phyloP scores from a whole-genome alignment of 176 grass and related monocot species.

The Phoenix dactylifera region DNA sequence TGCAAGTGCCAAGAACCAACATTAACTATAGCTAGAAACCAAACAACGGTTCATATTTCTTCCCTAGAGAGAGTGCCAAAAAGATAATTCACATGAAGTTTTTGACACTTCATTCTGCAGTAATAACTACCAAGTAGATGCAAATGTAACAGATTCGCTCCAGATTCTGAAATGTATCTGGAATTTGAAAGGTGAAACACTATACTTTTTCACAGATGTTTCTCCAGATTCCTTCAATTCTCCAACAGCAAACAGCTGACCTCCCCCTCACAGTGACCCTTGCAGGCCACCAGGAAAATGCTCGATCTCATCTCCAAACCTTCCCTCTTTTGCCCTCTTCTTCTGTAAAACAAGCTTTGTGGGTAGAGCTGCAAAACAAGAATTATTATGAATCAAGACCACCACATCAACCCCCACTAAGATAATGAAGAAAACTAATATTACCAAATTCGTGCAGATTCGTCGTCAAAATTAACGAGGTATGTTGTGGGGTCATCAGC shows the following conservation, averaged over 20 bases:
- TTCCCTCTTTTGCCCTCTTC: constrained; percentile 93
- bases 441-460: constrained; percentile 90
- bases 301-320: constrained; percentile 73
- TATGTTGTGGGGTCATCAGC: constrained; percentile 88
- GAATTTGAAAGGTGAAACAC: too few species aligned
- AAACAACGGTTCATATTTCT: too few species aligned
- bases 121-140: neutral
- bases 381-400: neutral
- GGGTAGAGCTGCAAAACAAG: constrained; percentile 56
- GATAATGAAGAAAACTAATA: constrained; percentile 6
- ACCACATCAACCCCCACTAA: too few species aligned
- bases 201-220: constrained; percentile 71
- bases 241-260: constrained; percentile 19
- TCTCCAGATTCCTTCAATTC: constrained; percentile 51
- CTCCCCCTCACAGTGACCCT: constrained; percentile 68
- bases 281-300: constrained; percentile 90
- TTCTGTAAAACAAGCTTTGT: constrained; percentile 95
- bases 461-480: constrained; percentile 72
- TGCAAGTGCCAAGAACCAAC: too few species aligned
- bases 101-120: too few species aligned
- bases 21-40: too few species aligned
- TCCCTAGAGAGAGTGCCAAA: too few species aligned
- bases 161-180: neutral
- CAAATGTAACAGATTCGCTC: neutral
- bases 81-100: too few species aligned